Base-by-base conservation (phyloP, 176 grass and related monocot species). In the Tillandsia fasciculata region DNA sequence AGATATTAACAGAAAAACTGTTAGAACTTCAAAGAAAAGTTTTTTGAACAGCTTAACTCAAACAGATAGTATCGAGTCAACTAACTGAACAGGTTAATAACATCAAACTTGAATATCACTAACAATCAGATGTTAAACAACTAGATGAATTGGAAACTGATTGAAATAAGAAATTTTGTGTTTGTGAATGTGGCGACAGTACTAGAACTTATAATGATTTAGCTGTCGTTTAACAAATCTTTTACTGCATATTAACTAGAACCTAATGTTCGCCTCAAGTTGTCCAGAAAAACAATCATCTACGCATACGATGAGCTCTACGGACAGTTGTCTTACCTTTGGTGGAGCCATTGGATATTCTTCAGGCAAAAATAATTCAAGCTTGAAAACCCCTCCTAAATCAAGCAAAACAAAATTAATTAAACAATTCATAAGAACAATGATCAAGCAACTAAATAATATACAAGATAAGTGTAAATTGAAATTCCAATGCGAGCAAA, bases 261-360 rank as follows among this genome's bases (percentile, higher is more conserved):
- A 61, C 8, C 22, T 42, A 61, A 20, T 61, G 18, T 20, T 20
- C 22, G 8, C 22, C 56, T 2, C 14, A 69, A 51, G 67, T 2
- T 23, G 24, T 20, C 13, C 33, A 49, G 28, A 66, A 2, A 66
- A n/a, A 73, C 9, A 61, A 63, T 22, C 24, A 15, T 65, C 66
- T 67, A 49, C 27, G 17, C 0, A 3, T 8, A 64, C 27, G 0
- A 51, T 13, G 48, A 8, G 67, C 49, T 29, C 22, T 73, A 59
- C 17, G 12, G 42, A 64, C 10, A 26, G 50, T 18, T 9, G 42
- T 64, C 11, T 85, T 86, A 90, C 94, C 77, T 97, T 93, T 2
- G 94, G 94, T 18, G 94, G 86, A 73, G 94, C 89, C 94, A 97
- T 97, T 48, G 94, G 94, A 75, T 97, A 97, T 79, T 97, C 94